Evolutionary conservation across 805 yeast genomes (phyloP), one percentile per base, ranked within the genome.

Genomic region (Yamadazyma insecticola): DNA sequence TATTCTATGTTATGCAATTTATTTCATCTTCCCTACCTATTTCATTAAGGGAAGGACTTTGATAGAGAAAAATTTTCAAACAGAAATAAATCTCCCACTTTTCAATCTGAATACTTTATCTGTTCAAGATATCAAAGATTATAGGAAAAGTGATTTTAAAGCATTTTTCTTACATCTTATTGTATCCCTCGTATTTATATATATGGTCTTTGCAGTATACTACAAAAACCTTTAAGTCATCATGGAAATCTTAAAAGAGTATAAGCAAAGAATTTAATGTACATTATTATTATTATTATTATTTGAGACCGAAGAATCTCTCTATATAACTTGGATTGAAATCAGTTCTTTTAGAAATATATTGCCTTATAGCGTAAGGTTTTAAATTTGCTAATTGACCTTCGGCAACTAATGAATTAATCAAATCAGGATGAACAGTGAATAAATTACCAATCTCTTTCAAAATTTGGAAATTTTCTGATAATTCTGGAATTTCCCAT

Each of bases 371-470:
- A 5, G 81, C 60, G 28, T 66, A 68, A 7, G 78, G 78, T 48
- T 77, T 79, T 51, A 86, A 66, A 35, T 67, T 69, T 1, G 80
- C 77, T 40, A 88, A 63, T 44, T 79, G 86, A 1, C 95, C 92
- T 48, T 87, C 96, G 24, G 79, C 77, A 2, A 87, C 77, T 48
- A 88, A 67, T 1, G 95, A 83, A 40, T 78, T 78, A 33, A 88
- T 61, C 44, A 85, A 69, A 35, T 83, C 83, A 2, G 90, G 82
- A 49, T 84, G 92, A 12, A 86, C 95, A 0, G 95, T 81, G 53
- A 80, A 89, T 37, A 89, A 61, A 47, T 85, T 86, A 19, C 90
- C 87, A 39, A 89, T 72, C 44, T 88, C 96, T 50, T 87, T 74
- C 40, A 89, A 60, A 9, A 86, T 69, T 30, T 76, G 76, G 58